Conservation (phyloP, 306 rosid genomes). For the Cucumis hystrix region DNA sequence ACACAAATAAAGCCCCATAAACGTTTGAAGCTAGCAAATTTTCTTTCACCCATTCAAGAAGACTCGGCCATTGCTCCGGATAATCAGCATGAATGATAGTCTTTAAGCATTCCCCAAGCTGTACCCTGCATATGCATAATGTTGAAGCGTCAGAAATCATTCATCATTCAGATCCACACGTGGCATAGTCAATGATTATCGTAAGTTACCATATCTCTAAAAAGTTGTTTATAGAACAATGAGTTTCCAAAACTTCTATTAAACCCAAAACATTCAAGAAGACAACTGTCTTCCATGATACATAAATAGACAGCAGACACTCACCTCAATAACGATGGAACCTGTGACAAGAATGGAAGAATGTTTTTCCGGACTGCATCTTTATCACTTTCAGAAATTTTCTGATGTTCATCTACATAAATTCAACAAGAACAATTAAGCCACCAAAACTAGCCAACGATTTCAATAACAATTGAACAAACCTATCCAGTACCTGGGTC, state of each 20-base stretch:
- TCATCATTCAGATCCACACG: not conserved
- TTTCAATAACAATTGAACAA: constrained; percentile 3
- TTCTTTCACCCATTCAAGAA: constrained; percentile 91
- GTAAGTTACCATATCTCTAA: not conserved
- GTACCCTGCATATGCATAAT: constrained; percentile 41
- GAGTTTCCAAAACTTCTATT: not conserved
- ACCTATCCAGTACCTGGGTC: constrained; percentile 44
- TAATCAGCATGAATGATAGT: constrained; percentile 80
- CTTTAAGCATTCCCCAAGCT: constrained; percentile 94
- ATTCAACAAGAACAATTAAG: constrained; percentile 8
- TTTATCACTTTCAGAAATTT: constrained; percentile 69
- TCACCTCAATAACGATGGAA: constrained; percentile 86
- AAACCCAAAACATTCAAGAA: not conserved
- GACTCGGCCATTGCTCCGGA: constrained; percentile 95
- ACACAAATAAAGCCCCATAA: constrained; percentile 76
- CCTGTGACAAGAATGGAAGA: constrained; percentile 68
- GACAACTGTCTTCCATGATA: not conserved
- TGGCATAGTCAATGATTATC: not conserved
- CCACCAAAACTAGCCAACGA: constrained; percentile 2
- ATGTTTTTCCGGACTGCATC: constrained; percentile 67
- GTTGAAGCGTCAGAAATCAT: not conserved
- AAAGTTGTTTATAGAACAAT: not conserved
- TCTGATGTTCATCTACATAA: constrained; percentile 52
- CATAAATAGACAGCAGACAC: not conserved
- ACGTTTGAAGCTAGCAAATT: constrained; percentile 85